Percentiles rank a stretch among this genome's conserved stretches.
These are phyloP conservation scores for Wickerhamomyces chaumierensis DNA, from an alignment of 805 yeast genomes.

Conservation along the genomic window DNA sequence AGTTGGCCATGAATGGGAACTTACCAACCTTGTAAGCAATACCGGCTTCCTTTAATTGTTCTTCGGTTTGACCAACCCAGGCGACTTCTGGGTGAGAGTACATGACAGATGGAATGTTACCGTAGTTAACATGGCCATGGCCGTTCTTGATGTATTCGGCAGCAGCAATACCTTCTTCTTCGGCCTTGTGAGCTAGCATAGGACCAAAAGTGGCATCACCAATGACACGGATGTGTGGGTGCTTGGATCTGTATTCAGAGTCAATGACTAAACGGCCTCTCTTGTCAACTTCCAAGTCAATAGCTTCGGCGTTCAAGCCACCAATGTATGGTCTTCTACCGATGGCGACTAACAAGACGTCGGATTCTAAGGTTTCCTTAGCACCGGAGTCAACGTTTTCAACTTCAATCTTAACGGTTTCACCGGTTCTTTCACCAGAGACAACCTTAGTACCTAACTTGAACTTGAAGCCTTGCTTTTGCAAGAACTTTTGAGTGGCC, in stretches of 20 bases:
- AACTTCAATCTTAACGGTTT: constrained; percentile 71
- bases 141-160: constrained; percentile 90
- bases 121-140: constrained; percentile 97
- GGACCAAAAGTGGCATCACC: constrained; percentile 99
- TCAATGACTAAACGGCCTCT: constrained; percentile 92
- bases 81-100: constrained; percentile 99
- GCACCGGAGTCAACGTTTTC: constrained; percentile 85
- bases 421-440: constrained; percentile 82
- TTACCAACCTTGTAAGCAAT: constrained; percentile 89
- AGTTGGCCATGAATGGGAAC: constrained; percentile 98
- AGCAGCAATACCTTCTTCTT: constrained; percentile 99
- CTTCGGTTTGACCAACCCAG: constrained; percentile 96
- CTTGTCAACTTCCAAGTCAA: constrained; percentile 86
- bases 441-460: constrained; percentile 86
- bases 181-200: constrained; percentile 99
- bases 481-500: constrained; percentile 75
- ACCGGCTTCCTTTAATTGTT: constrained; percentile 88
- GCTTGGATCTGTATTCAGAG: constrained; percentile 84
- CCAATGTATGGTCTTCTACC: constrained; percentile 97
- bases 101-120: constrained; percentile 97
- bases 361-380: constrained; percentile 73
- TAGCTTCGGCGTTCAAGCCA: constrained; percentile 78
- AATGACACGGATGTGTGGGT: constrained; percentile 88
- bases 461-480: constrained; percentile 93
- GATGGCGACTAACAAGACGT: constrained; percentile 89